A percentile compares a stretch with the other conserved stretches of the same genome.
phyloP scores from a whole-genome alignment of 1,139 yeast species.

The Scheffersomyces parashehatae region DNA sequence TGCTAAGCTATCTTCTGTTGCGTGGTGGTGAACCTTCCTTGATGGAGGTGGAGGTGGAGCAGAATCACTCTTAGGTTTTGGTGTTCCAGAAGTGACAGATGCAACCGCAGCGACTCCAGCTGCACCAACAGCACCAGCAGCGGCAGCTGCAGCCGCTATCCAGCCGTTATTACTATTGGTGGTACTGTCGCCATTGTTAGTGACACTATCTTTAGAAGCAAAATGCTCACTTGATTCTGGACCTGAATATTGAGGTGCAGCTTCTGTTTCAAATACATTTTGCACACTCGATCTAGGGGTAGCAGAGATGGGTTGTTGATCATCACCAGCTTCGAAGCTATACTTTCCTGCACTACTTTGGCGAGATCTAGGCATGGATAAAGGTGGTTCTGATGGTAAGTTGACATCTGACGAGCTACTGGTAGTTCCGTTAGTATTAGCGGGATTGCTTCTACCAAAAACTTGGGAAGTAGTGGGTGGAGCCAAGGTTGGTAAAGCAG shows the following conservation, averaged over 20 bases:
- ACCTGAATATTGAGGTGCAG: neutral
- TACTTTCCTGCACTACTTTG: slow-evolving; percentile 30
- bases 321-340: slow-evolving; percentile 49
- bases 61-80: slow-evolving; percentile 9
- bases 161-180: neutral
- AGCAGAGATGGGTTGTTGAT: slow-evolving; percentile 30
- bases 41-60: slow-evolving; percentile 77
- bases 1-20: slow-evolving; percentile 6
- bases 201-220: neutral
- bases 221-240: neutral
- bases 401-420: neutral
- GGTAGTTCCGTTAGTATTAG: slow-evolving; percentile 4
- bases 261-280: neutral
- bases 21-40: slow-evolving; percentile 49
- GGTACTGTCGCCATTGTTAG: neutral
- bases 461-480: slow-evolving; percentile 3
- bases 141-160: slow-evolving; percentile 1
- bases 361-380: slow-evolving; percentile 9
- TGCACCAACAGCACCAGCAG: slow-evolving; percentile 3
- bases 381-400: slow-evolving; percentile 2
- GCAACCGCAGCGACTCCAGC: slow-evolving; percentile 7
- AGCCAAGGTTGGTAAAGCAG: slow-evolving; percentile 1
- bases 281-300: slow-evolving; percentile 21
- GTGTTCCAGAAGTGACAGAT: slow-evolving; percentile 9
- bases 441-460: slow-evolving; percentile 3